phyloP scores from a whole-genome alignment of 441 rosid species.

The Lepidium campestre region DNA sequence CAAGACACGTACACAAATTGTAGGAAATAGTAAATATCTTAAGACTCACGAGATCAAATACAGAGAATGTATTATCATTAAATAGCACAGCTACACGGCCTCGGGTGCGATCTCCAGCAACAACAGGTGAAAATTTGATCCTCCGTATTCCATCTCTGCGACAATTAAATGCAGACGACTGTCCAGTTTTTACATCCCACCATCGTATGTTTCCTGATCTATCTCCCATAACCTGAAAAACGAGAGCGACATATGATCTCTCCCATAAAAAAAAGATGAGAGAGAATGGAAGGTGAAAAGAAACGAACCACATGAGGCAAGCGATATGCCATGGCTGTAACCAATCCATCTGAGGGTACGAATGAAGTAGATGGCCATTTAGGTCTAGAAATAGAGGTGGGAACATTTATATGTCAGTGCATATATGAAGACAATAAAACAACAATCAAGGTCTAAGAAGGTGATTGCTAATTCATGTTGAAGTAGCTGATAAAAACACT shows the following conservation, averaged over 20 bases:
- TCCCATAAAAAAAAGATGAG: background rate
- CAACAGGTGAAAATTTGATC: constrained; percentile 94
- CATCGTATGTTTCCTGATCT: constrained; percentile 94
- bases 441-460: constrained; percentile 17
- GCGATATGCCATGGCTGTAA: constrained; percentile 99
- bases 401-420: constrained; percentile 27
- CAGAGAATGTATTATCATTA: constrained; percentile 90
- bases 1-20: constrained; percentile 8
- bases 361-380: constrained; percentile 99
- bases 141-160: constrained; percentile 92
- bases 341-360: constrained; percentile 84
- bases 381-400: constrained; percentile 59
- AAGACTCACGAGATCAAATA: constrained; percentile 85
- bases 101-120: constrained; percentile 89
- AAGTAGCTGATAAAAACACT: background rate
- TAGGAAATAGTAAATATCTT: constrained; percentile 12
- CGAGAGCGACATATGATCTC: constrained; percentile 8
- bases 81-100: constrained; percentile 96
- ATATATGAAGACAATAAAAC: constrained; percentile 17
- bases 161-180: constrained; percentile 89
- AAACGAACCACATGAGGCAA: constrained; percentile 92
- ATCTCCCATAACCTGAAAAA: constrained; percentile 97
- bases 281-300: constrained; percentile 14
- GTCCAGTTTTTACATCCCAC: constrained; percentile 99
- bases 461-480: constrained; percentile 15